Conservation (phyloP, 2,329 filamentous ascomycete species). For the Exophiala sideris region DNA sequence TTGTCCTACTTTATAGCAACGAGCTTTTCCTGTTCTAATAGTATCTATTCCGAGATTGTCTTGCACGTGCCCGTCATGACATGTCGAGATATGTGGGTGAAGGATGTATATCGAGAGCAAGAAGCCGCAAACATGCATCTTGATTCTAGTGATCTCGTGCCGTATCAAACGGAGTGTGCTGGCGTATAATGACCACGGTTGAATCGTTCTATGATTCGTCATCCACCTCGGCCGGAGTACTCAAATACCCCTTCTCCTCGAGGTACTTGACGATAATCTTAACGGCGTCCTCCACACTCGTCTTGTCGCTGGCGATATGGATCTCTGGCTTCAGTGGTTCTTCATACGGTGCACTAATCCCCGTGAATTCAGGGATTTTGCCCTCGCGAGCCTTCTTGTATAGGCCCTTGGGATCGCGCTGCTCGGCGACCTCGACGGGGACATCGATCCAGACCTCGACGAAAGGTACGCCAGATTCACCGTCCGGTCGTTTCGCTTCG, state of each 20-base stretch:
- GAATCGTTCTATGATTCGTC: conserved; percentile 13
- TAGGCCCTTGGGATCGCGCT: conserved; percentile 93
- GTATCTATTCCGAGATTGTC: no score
- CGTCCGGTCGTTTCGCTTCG: conserved; percentile 55
- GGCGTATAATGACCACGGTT: background rate
- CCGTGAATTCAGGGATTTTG: conserved; percentile 96
- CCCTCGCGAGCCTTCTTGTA: conserved; percentile 96
- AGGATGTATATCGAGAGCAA: no score
- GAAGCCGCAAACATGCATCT: no score
- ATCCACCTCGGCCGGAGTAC: conserved; percentile 16
- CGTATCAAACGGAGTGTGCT: no score
- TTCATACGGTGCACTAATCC: conserved; percentile 93
- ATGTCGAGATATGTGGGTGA: no score
- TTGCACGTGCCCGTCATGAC: no score
- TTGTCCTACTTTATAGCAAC: no score
- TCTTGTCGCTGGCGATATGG: conserved; percentile 76
- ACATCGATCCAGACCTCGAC: conserved; percentile 94
- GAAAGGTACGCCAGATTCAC: conserved; percentile 70
- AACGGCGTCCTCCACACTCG: conserved; percentile 84
- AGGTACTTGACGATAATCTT: conserved; percentile 77
- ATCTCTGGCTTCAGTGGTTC: conserved; percentile 82
- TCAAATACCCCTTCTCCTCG: conserved; percentile 63
- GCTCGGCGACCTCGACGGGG: conserved; percentile 84
- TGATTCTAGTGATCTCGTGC: no score
- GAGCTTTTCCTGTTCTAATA: no score